These are phyloP conservation scores for Tetradesmus lagerheimii DNA, from an alignment of 139 green algal species.

Conservation along the genomic window DNA sequence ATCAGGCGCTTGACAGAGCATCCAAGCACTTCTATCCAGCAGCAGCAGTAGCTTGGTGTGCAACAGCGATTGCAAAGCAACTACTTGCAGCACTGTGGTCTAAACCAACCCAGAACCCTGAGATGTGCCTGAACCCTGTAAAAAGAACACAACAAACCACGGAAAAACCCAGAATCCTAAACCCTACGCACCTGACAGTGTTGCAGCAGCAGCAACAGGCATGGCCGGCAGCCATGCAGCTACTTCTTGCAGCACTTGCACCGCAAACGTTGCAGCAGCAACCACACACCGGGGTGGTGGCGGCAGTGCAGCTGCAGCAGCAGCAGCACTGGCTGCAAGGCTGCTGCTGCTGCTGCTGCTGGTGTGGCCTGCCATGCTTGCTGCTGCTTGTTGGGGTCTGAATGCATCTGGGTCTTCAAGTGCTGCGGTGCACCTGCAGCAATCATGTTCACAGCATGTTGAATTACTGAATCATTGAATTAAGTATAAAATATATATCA, in stretches of 20 bases:
- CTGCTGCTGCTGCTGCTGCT: conserved; percentile 8
- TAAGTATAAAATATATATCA: too few relatives aligned
- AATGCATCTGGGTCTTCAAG: conserved; percentile 74
- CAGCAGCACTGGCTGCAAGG: background rate
- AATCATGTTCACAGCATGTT: too few relatives aligned
- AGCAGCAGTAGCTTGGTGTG: too few relatives aligned
- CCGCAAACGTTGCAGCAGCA: conserved; percentile 61
- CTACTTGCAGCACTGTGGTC: background rate
- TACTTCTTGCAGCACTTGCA: conserved; percentile 68
- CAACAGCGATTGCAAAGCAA: too few relatives aligned
- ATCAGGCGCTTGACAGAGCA: too few relatives aligned
- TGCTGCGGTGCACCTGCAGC: conserved; percentile 54
- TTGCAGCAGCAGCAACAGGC: conserved; percentile 27
- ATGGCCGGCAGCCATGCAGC: conserved; percentile 65
- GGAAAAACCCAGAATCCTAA: background rate
- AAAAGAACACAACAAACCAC: too few relatives aligned
- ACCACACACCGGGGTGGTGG: conserved; percentile 59
- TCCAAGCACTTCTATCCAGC: too few relatives aligned
- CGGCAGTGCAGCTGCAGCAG: background rate
- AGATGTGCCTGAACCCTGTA: too few relatives aligned
- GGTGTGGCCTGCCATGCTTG: conserved; percentile 36
- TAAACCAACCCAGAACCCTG: background rate
- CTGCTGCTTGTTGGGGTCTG: conserved; percentile 4
- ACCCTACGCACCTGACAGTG: background rate
- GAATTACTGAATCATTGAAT: too few relatives aligned